Conservation (phyloP, 768 basidiomycete genomes). For the Russula sp. region DNA sequence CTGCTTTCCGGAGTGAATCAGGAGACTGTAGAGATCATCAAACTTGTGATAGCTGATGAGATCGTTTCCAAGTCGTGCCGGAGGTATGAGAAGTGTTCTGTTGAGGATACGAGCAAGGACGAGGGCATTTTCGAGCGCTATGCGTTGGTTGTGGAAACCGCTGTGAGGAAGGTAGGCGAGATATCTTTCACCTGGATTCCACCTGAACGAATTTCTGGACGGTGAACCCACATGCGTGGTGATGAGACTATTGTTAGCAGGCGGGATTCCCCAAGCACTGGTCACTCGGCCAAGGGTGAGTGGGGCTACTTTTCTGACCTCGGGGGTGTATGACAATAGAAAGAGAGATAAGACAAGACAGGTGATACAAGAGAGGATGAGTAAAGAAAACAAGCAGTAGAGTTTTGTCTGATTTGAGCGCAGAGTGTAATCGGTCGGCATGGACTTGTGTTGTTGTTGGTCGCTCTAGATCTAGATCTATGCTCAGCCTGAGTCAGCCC, state of each 20-base stretch:
- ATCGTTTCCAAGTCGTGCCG: conserved; percentile 56
- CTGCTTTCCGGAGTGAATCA: conserved; percentile 39
- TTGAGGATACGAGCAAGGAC: conserved; percentile 62
- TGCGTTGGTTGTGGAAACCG: conserved; percentile 82
- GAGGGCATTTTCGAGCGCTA: conserved; percentile 80
- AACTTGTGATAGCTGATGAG: conserved; percentile 56
- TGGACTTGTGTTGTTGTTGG: no score
- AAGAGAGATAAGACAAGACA: neutral
- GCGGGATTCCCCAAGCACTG: no score
- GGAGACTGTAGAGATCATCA: conserved; percentile 40
- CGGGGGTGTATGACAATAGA: neutral
- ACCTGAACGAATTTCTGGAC: neutral
- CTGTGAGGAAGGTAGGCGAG: conserved; percentile 78
- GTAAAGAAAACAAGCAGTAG: neutral
- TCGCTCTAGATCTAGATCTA: no score
- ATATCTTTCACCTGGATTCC: conserved; percentile 38
- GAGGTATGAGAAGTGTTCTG: conserved; percentile 77
- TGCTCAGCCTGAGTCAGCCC: no score
- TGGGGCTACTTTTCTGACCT: no score
- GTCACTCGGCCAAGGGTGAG: no score
- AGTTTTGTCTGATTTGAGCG: no score
- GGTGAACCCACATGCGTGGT: neutral
- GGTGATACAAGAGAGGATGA: neutral
- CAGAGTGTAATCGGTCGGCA: no score
- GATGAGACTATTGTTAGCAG: neutral